phyloP scores from a whole-genome alignment of 345 rosid species.

The Citropsis articulata region DNA sequence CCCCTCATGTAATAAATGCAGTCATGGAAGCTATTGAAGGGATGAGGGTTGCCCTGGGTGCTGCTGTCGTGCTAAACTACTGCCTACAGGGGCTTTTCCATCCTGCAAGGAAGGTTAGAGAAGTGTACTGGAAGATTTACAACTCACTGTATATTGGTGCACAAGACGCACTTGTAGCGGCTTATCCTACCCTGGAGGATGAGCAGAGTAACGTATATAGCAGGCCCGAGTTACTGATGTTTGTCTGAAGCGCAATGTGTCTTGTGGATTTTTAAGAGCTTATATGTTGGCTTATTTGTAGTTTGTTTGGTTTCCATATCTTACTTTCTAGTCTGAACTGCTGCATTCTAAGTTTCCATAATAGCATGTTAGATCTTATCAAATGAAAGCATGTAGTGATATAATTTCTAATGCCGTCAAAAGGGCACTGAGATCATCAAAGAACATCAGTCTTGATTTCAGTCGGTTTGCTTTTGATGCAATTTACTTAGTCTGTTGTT shows the following conservation, averaged over 20 bases:
- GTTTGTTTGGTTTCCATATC: background rate
- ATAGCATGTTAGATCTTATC: background rate
- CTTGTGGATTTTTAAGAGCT: background rate
- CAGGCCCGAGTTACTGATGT: conserved; percentile 91
- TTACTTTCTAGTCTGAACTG: background rate
- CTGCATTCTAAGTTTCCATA: background rate
- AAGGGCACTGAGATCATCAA: too few relatives aligned
- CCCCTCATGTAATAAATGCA: conserved; percentile 95
- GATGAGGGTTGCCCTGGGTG: conserved; percentile 91
- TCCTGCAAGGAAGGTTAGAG: conserved; percentile 96
- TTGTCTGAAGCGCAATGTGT: conserved; percentile 30
- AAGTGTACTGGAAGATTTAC: conserved; percentile 99
- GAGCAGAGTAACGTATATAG: conserved; percentile 76
- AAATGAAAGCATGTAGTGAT: background rate
- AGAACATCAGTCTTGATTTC: background rate
- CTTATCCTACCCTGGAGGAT: conserved; percentile 80
- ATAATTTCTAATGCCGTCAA: background rate
- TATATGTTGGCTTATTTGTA: background rate
- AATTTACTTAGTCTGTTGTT: too few relatives aligned
- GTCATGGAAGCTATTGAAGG: conserved; percentile 99
- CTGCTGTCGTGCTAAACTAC: conserved; percentile 82
- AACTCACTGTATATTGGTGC: conserved; percentile 92
- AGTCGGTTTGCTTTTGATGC: background rate
- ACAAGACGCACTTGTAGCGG: conserved; percentile 92
- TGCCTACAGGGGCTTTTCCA: conserved; percentile 98